Percentiles rank a stretch among this genome's conserved stretches.
These are phyloP conservation scores for Aspergillus thermomutatus DNA, from an alignment of 2,329 filamentous ascomycete species.

Conservation along the genomic window DNA sequence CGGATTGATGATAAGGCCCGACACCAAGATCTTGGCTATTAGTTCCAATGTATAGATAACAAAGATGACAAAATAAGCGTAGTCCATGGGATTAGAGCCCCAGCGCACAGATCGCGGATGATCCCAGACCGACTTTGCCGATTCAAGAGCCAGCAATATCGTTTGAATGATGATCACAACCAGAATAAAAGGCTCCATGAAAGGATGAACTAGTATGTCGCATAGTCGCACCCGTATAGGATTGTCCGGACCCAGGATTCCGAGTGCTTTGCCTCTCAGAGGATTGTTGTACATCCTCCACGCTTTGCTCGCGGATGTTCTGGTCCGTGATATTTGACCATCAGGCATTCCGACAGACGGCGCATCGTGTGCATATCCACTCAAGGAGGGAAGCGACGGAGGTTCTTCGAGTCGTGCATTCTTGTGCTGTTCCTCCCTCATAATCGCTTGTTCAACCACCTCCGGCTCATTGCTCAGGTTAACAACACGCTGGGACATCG, in stretches of 20 bases:
- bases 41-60: constrained; percentile 86
- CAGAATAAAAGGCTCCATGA: constrained; percentile 82
- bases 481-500: constrained; percentile 95
- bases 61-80: constrained; percentile 77
- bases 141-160: constrained; percentile 80
- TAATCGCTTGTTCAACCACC: constrained; percentile 68
- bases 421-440: constrained; percentile 54
- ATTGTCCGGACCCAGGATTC: constrained; percentile 78
- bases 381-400: constrained; percentile 48
- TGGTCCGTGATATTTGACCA: constrained; percentile 36
- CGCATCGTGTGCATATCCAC: constrained; percentile 45
- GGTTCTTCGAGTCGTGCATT: constrained; percentile 52
- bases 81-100: constrained; percentile 67
- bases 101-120: constrained; percentile 59
- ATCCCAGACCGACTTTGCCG: constrained; percentile 66
- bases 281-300: constrained; percentile 62
- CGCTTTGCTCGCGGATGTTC: constrained; percentile 37
- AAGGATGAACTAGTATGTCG: constrained; percentile 79
- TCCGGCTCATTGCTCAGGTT: constrained; percentile 94
- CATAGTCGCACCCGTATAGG: constrained; percentile 70
- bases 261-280: constrained; percentile 78
- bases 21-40: constrained; percentile 80
- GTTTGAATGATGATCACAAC: constrained; percentile 85
- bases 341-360: constrained; percentile 30
- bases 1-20: constrained; percentile 87